phyloP scores from a whole-genome alignment of 2,329 filamentous ascomycete species.

The Colletotrichum higginsianum region DNA sequence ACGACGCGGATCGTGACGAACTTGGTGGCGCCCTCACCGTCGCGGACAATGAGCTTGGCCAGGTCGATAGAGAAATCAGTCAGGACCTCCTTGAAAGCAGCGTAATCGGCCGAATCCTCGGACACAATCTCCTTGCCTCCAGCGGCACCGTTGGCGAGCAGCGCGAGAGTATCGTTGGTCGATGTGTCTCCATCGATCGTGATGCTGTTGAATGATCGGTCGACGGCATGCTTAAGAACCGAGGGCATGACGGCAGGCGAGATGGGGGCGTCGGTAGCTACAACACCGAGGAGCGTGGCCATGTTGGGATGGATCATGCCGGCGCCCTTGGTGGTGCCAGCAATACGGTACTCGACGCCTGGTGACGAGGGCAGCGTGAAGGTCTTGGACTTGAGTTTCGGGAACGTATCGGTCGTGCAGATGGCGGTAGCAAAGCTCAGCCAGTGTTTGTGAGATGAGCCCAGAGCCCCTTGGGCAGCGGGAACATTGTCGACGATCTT shows the following conservation, averaged over 20 bases:
- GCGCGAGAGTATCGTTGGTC: slow-evolving; percentile 95
- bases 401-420: slow-evolving; percentile 98
- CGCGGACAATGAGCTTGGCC: slow-evolving; percentile 92
- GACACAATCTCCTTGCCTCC: slow-evolving; percentile 76
- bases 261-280: slow-evolving; percentile 92
- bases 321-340: slow-evolving; percentile 97
- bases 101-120: slow-evolving; percentile 72
- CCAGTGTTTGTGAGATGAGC: slow-evolving; percentile 87
- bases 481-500: slow-evolving; percentile 91
- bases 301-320: slow-evolving; percentile 99
- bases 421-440: slow-evolving; percentile 89
- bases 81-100: slow-evolving; percentile 79
- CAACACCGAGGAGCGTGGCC: slow-evolving; percentile 92
- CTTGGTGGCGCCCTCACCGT: slow-evolving; percentile 98
- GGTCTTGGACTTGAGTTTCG: slow-evolving; percentile 88
- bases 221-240: slow-evolving; percentile 81
- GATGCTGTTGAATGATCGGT: slow-evolving; percentile 95
- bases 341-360: slow-evolving; percentile 83
- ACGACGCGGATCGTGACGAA: slow-evolving; percentile 93
- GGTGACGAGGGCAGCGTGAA: slow-evolving; percentile 89
- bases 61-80: slow-evolving; percentile 86
- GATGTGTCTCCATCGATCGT: slow-evolving; percentile 97
- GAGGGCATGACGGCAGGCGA: slow-evolving; percentile 75
- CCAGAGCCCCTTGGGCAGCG: slow-evolving; percentile 78
- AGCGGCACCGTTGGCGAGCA: slow-evolving; percentile 96